Evolutionary conservation across 345 rosid species (phyloP).

Genomic region (Schrenkiella parvula): DNA sequence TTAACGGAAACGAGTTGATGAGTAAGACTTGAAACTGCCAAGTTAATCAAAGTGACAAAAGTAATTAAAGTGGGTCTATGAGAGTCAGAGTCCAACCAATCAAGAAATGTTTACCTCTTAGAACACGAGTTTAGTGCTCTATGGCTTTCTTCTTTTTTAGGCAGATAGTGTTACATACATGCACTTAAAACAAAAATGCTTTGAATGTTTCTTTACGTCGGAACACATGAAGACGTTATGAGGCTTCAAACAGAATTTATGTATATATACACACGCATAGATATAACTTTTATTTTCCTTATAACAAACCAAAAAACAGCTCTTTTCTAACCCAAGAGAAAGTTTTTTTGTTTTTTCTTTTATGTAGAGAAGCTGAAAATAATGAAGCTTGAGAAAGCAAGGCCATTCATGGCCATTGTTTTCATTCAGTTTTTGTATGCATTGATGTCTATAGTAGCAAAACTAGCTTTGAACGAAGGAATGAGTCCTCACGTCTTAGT

Average conservation of each 20-base stretch:
- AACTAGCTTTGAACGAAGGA: conserved; percentile 39
- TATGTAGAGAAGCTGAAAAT: conserved; percentile 18
- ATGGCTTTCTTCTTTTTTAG: not conserved
- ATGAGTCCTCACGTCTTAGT: conserved; percentile 56
- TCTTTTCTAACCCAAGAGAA: not conserved
- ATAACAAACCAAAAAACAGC: conserved; percentile 3
- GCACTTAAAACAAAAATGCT: conserved; percentile 11
- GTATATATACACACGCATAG: not conserved
- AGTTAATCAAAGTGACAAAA: conserved; percentile 4
- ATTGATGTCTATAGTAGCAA: conserved; percentile 38
- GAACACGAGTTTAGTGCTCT: conserved; percentile 29
- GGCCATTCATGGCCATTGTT: conserved; percentile 37
- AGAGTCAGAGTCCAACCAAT: conserved; percentile 11
- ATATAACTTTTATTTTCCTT: not conserved
- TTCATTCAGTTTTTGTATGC: conserved; percentile 41
- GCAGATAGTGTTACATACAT: conserved; percentile 7
- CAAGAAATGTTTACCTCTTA: not conserved
- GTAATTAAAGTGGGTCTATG: not conserved
- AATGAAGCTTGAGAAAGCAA: conserved; percentile 28
- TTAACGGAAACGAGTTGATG: not conserved
- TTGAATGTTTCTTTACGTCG: not conserved
- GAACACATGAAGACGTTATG: conserved; percentile 30
- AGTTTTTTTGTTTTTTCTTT: not conserved
- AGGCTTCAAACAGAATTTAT: conserved; percentile 18
- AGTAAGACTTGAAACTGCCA: conserved; percentile 25